These are phyloP conservation scores for Fennellomyces sp. DNA, from an alignment of 371 early-diverging fungal genomes.

Conservation along the genomic window DNA sequence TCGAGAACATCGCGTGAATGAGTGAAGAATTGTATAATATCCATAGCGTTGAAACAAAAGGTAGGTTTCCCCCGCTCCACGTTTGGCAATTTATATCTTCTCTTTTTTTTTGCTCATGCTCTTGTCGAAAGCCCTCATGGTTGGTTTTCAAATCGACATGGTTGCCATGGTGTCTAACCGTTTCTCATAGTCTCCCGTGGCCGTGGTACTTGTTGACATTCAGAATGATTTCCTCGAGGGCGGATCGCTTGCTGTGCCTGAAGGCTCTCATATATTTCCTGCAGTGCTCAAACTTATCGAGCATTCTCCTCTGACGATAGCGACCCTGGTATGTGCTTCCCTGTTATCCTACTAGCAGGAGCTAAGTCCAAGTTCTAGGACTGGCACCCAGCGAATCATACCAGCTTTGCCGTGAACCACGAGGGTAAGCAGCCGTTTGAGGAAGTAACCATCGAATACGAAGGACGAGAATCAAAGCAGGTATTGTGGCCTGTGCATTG, in stretches of 20 bases:
- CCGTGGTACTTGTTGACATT: constrained; percentile 46
- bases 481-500: constrained; percentile 50
- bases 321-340: constrained; percentile 31
- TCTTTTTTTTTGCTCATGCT: no score
- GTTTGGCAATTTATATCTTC: no score
- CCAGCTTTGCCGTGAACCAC: constrained; percentile 47
- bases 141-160: no score
- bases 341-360: not conserved
- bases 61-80: no score
- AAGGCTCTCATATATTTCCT: constrained; percentile 29
- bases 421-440: constrained; percentile 29
- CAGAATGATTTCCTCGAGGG: constrained; percentile 49
- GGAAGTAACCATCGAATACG: constrained; percentile 27
- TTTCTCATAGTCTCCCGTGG: constrained; percentile 11
- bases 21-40: constrained; percentile 26
- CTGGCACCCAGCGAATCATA: constrained; percentile 47
- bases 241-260: constrained; percentile 38
- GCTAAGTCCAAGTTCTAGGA: constrained; percentile 23
- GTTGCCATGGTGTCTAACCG: not conserved
- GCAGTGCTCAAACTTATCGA: constrained; percentile 30
- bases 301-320: constrained; percentile 26
- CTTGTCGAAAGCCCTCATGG: no score
- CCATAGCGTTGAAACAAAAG: no score
- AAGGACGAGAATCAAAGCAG: constrained; percentile 24
- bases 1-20: constrained; percentile 29